These are phyloP conservation scores for Paralagenidium karlingii DNA, from an alignment of 352 stramenopile species.

Conservation along the genomic window DNA sequence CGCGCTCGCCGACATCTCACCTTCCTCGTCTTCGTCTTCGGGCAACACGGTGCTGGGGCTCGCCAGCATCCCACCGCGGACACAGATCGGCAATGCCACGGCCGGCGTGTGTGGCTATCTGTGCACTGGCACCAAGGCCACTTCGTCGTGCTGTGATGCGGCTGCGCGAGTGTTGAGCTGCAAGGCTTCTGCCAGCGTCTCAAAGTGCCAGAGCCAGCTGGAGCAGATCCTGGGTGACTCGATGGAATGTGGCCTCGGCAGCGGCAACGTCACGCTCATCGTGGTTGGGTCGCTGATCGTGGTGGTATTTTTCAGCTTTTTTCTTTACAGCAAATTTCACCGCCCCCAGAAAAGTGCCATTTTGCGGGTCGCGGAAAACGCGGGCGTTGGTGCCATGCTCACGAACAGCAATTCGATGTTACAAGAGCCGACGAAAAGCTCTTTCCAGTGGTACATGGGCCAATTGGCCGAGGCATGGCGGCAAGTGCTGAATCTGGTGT, in stretches of 20 bases:
- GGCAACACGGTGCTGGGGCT: neutral
- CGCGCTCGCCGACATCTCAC: slow-evolving; percentile 6
- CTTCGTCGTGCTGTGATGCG: slow-evolving; percentile 13
- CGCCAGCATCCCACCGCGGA: too few relatives aligned
- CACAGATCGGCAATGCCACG: neutral
- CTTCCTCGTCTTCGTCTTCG: slow-evolving; percentile 3
- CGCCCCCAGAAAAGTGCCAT: too few relatives aligned
- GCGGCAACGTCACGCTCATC: slow-evolving; percentile 6
- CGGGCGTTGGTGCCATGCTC: too few relatives aligned
- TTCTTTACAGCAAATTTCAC: neutral
- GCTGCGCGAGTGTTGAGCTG: neutral
- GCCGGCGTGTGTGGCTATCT: slow-evolving; percentile 8
- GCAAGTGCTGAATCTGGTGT: slow-evolving; percentile 50
- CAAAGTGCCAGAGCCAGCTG: slow-evolving; percentile 2
- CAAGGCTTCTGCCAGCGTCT: neutral
- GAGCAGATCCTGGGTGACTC: neutral
- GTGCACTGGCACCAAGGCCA: slow-evolving; percentile 9
- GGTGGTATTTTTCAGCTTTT: slow-evolving; percentile 5
- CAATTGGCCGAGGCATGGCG: slow-evolving; percentile 16
- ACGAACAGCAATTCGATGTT: too few relatives aligned
- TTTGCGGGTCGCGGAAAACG: too few relatives aligned
- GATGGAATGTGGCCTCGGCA: slow-evolving; percentile 1
- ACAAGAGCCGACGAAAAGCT: too few relatives aligned
- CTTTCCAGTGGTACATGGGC: too few relatives aligned
- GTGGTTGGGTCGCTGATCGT: slow-evolving; percentile 6